phyloP scores from a whole-genome alignment of 2,329 filamentous ascomycete genomes.

The Emmonsia crescens region DNA sequence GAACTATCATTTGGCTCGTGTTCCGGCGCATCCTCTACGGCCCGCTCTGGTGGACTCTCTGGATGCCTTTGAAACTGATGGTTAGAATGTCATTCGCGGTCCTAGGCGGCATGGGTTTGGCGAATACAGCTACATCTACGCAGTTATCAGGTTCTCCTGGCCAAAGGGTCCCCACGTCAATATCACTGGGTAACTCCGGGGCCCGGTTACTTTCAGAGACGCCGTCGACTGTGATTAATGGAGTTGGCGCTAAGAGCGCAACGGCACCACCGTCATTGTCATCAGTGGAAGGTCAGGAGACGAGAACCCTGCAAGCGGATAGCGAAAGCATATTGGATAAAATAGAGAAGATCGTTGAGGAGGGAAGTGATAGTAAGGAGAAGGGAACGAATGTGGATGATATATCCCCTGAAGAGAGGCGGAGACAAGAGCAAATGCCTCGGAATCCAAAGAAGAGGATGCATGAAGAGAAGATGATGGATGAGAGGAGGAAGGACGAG shows the following conservation, averaged over 20 bases:
- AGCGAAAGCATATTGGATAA: conserved; percentile 32
- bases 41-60: conserved; percentile 79
- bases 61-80: conserved; percentile 62
- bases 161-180: conserved; percentile 18
- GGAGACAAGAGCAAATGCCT: conserved; percentile 28
- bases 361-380: conserved; percentile 14
- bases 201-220: not conserved
- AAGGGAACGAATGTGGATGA: conserved; percentile 24
- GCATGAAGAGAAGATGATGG: conserved; percentile 32
- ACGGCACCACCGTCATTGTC: not conserved
- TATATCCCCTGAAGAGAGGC: conserved; percentile 26
- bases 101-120: conserved; percentile 27
- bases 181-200: conserved; percentile 11
- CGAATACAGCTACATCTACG: not conserved
- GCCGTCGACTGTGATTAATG: not conserved
- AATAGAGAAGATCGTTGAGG: conserved; percentile 31
- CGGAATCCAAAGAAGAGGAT: conserved; percentile 40
- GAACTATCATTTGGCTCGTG: conserved; percentile 72
- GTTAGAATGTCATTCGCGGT: conserved; percentile 50
- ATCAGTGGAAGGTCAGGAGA: not conserved
- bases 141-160: conserved; percentile 9
- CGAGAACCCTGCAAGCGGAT: not conserved
- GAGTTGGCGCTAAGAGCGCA: not conserved
- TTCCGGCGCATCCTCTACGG: conserved; percentile 81
- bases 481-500: conserved; percentile 14